These are phyloP conservation scores for Boletus smithii DNA, from an alignment of 1,284 basidiomycete genomes.

Conservation along the genomic window DNA sequence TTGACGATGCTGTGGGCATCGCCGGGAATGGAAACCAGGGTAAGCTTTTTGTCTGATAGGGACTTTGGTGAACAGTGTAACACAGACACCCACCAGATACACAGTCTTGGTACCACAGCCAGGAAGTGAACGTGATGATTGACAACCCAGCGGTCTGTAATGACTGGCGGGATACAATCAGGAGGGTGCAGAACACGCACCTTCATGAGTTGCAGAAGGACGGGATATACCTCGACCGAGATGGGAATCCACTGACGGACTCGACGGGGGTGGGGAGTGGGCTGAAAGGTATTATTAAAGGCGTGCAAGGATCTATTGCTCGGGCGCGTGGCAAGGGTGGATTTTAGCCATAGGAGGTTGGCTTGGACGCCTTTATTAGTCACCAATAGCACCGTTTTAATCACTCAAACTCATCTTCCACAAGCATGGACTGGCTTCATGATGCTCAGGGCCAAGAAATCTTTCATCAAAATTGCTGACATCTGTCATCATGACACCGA, in stretches of 20 bases:
- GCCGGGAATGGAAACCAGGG: slow-evolving; percentile 66
- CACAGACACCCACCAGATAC: slow-evolving; percentile 40
- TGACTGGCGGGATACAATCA: slow-evolving; percentile 64
- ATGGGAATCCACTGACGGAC: slow-evolving; percentile 42
- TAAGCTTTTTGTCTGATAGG: slow-evolving; percentile 8
- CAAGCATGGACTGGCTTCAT: background rate
- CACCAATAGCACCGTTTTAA: no score
- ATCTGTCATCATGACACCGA: background rate
- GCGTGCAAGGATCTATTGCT: slow-evolving; percentile 35
- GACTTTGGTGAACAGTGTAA: background rate
- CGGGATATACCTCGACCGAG: slow-evolving; percentile 64
- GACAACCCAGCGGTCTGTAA: slow-evolving; percentile 57
- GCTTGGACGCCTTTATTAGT: no score
- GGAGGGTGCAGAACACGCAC: slow-evolving; percentile 69
- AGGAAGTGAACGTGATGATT: slow-evolving; percentile 76
- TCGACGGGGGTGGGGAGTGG: slow-evolving; percentile 34
- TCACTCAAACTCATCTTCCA: no score
- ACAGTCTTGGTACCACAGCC: slow-evolving; percentile 79
- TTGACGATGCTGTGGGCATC: slow-evolving; percentile 71
- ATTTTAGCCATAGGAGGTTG: slow-evolving; percentile 21
- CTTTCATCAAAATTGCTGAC: background rate
- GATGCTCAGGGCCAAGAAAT: background rate
- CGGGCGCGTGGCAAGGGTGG: slow-evolving; percentile 35
- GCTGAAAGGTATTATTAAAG: slow-evolving; percentile 31
- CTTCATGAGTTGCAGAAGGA: slow-evolving; percentile 59